phyloP scores from a whole-genome alignment of 2,329 filamentous ascomycete genomes.

The Biscogniauxia sp. region DNA sequence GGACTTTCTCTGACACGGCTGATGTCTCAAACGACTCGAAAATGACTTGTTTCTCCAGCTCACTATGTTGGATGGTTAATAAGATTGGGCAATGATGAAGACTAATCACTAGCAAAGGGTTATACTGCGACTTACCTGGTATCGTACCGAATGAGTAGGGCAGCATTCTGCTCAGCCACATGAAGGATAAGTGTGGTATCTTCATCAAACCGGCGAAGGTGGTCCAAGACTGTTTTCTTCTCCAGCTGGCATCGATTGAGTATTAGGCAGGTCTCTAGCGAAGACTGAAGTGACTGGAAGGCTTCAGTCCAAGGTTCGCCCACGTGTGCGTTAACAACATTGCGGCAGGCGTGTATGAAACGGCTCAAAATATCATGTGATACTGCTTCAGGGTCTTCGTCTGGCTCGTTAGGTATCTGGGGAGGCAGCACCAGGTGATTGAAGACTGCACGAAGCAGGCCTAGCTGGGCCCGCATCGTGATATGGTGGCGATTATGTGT shows the following conservation, averaged over 20 bases:
- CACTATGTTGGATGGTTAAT: constrained; percentile 8
- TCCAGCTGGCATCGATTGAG: constrained; percentile 23
- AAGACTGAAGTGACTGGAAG: constrained; percentile 14
- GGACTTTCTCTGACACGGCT: constrained; percentile 44
- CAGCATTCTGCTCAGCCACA: constrained; percentile 28
- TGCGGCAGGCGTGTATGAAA: constrained; percentile 19
- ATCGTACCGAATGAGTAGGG: constrained; percentile 22
- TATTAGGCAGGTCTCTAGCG: constrained; percentile 15
- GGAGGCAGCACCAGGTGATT: constrained; percentile 45
- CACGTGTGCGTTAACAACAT: constrained; percentile 3
- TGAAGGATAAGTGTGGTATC: constrained; percentile 22
- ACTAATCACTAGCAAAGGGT: too few species aligned
- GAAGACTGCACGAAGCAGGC: constrained; percentile 27
- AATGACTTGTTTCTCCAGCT: constrained; percentile 33
- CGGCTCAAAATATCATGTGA: constrained; percentile 27
- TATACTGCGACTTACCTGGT: constrained; percentile 6
- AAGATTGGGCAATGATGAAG: background rate
- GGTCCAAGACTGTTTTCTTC: constrained; percentile 10
- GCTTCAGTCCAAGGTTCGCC: constrained; percentile 14
- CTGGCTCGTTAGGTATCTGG: constrained; percentile 35
- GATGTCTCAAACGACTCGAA: constrained; percentile 61
- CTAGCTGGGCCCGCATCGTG: constrained; percentile 1
- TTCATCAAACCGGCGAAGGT: constrained; percentile 14
- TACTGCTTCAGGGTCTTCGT: constrained; percentile 30
- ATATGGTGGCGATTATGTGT: background rate